Evolutionary conservation across 352 stramenopile species (phyloP).

Genomic region (Pythium grandisporangium): DNA sequence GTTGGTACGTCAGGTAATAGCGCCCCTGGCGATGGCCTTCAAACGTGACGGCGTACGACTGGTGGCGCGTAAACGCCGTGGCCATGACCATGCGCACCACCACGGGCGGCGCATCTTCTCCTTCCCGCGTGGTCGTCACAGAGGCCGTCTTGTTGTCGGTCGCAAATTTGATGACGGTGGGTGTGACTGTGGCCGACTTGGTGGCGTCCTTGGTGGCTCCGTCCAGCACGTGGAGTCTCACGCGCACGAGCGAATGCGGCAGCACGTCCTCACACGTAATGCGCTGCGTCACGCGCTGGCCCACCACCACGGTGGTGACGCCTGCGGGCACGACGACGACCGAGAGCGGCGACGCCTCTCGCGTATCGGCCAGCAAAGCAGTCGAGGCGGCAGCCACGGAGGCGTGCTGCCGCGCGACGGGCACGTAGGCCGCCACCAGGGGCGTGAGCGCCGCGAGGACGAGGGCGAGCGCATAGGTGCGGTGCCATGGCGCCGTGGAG

Average conservation of each 20-base stretch:
- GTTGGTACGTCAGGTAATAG: constrained; percentile 50
- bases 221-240: constrained; percentile 35
- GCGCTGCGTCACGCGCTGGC: constrained; percentile 21
- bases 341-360: constrained; percentile 4
- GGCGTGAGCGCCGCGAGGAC: too few relatives aligned
- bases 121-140: too few relatives aligned
- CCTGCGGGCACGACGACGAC: constrained; percentile 45
- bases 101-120: too few relatives aligned
- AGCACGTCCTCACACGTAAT: constrained; percentile 38
- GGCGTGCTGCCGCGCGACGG: too few relatives aligned
- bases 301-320: constrained; percentile 34
- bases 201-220: neutral
- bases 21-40: constrained; percentile 22
- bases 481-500: too few relatives aligned
- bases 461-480: too few relatives aligned
- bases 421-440: too few relatives aligned
- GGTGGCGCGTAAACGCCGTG: too few relatives aligned
- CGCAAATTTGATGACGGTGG: constrained; percentile 26
- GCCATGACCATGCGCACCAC: too few relatives aligned
- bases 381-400: too few relatives aligned
- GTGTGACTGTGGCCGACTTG: constrained; percentile 25
- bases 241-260: constrained; percentile 23
- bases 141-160: constrained; percentile 12
- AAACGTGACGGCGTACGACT: constrained; percentile 33
- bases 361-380: too few relatives aligned